These are phyloP conservation scores for Rubus parviflorus DNA, from an alignment of 306 rosid species.

Conservation along the genomic window DNA sequence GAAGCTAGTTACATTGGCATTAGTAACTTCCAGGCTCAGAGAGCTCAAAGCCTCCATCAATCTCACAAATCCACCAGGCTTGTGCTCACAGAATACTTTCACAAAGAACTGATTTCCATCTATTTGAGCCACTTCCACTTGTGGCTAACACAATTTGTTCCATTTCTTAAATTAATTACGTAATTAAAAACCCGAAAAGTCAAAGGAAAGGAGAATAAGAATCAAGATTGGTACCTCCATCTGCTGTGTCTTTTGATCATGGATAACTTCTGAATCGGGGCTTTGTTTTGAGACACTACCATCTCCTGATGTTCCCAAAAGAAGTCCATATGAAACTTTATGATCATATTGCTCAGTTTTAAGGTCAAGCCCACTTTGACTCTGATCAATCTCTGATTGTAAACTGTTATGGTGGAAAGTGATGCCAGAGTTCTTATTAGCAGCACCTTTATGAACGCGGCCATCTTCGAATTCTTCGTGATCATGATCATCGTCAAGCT, in stretches of 20 bases:
- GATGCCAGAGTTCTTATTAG: constrained; percentile 25
- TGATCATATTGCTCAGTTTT: constrained; percentile 32
- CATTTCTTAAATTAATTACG: background rate
- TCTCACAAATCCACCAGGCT: constrained; percentile 72
- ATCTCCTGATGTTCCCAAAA: constrained; percentile 41
- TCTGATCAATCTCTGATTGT: constrained; percentile 33
- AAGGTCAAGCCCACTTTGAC: constrained; percentile 27
- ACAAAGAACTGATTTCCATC: constrained; percentile 81
- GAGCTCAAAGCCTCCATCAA: constrained; percentile 79
- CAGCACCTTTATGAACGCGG: constrained; percentile 26
- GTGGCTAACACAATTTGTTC: constrained; percentile 56
- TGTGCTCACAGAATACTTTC: constrained; percentile 84
- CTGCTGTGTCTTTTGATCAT: constrained; percentile 64
- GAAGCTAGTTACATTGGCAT: constrained; percentile 81
- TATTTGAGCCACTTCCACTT: constrained; percentile 84
- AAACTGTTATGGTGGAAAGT: constrained; percentile 23
- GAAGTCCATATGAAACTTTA: constrained; percentile 38
- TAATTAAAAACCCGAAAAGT: background rate
- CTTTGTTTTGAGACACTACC: constrained; percentile 42
- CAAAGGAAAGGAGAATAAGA: background rate
- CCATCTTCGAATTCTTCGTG: constrained; percentile 55
- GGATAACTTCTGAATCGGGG: constrained; percentile 41
- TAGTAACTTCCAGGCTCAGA: constrained; percentile 69
- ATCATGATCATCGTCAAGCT: constrained; percentile 48
- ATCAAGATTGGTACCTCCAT: constrained; percentile 58